These are phyloP conservation scores for Cercophora sp. DNA, from an alignment of 495 filamentous ascomycete genomes.

Conservation along the genomic window DNA sequence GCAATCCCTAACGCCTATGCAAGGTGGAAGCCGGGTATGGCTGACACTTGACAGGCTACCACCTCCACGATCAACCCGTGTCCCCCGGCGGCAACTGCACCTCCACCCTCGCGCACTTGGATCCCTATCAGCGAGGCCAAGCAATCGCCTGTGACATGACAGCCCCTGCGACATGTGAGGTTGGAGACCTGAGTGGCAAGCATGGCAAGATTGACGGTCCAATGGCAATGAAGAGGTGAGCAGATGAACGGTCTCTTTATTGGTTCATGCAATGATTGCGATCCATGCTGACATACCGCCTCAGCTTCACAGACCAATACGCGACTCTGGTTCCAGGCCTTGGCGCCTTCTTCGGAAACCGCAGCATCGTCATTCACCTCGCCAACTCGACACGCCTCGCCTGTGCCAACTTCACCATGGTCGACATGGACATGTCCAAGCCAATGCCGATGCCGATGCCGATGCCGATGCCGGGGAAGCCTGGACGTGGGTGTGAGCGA, in stretches of 20 bases:
- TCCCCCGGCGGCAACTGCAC: not conserved
- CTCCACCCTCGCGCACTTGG: not conserved
- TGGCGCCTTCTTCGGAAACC: not conserved
- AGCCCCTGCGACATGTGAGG: not conserved
- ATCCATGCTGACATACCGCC: no score
- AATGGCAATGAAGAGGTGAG: not conserved
- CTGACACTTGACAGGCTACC: no score
- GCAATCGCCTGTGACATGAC: not conserved
- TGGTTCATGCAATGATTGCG: no score
- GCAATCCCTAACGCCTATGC: no score
- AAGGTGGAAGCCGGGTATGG: no score
- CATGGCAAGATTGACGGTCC: not conserved
- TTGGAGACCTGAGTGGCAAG: not conserved
- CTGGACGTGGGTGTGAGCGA: not conserved
- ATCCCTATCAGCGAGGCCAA: not conserved
- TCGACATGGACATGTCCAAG: not conserved
- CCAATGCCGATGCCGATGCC: not conserved
- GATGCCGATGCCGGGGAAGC: not conserved
- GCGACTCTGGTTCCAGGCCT: not conserved
- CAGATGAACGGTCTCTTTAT: no score
- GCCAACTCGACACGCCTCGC: not conserved
- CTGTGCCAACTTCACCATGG: constrained; percentile 2
- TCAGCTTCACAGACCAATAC: not conserved
- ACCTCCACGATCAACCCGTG: constrained; percentile 1
- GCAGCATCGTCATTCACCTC: not conserved